Conservation (phyloP, 176 grass and related monocot genomes). For the Avena eriantha region DNA sequence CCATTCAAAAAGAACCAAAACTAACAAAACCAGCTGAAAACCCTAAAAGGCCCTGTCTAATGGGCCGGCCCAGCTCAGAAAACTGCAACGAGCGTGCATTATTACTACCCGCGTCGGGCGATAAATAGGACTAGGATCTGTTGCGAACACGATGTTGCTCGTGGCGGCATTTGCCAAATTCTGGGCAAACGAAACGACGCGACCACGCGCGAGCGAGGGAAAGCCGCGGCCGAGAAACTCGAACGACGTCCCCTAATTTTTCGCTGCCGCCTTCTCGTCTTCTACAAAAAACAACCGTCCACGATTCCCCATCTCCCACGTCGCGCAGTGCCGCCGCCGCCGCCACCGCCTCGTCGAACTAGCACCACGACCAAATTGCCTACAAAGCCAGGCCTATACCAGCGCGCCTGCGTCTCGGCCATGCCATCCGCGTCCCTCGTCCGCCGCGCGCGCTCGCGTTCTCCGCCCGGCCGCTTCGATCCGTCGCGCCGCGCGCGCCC, state of each 20-base stretch:
- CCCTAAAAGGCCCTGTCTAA: too few species aligned
- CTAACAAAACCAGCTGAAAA: too few species aligned
- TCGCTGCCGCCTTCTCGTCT: neutral
- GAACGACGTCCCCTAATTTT: neutral
- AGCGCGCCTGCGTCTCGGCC: neutral
- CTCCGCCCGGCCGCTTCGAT: neutral
- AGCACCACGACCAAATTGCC: neutral
- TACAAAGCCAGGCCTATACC: neutral
- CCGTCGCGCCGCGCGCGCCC: neutral
- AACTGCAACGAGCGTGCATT: too few species aligned
- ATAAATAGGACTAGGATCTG: too few species aligned
- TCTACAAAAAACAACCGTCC: neutral
- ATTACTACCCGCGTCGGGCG: too few species aligned
- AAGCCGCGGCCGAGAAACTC: neutral
- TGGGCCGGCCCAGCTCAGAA: too few species aligned
- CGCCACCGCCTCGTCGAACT: neutral
- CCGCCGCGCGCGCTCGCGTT: constrained; percentile 18
- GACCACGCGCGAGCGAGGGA: too few species aligned
- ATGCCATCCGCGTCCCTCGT: constrained; percentile 16
- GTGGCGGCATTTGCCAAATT: too few species aligned
- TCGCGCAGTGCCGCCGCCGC: neutral
- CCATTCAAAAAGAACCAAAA: too few species aligned
- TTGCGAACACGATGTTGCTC: too few species aligned
- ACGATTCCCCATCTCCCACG: neutral
- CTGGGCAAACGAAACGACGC: neutral